Conservation (phyloP, 441 rosid species). For the Arabidopsis hybrid region DNA sequence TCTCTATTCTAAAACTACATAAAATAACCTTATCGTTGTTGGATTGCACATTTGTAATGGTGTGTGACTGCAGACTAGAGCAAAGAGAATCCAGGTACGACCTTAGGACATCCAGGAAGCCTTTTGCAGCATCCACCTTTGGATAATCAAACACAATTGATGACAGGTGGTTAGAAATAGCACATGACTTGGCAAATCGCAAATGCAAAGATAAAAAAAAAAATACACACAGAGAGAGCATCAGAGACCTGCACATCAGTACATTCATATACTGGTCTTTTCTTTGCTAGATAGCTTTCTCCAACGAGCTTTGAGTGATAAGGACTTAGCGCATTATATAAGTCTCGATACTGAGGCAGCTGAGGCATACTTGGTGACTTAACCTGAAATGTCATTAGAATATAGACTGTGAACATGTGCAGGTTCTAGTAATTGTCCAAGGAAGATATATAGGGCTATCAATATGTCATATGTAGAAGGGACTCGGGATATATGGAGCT, state of each 20-base stretch:
- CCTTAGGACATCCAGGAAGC: slow-evolving; percentile 63
- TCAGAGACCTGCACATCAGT: slow-evolving; percentile 81
- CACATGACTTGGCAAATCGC: background rate
- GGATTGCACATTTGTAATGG: slow-evolving; percentile 83
- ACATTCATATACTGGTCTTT: slow-evolving; percentile 87
- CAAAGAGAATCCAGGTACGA: slow-evolving; percentile 71
- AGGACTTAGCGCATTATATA: slow-evolving; percentile 72
- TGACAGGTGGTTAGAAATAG: slow-evolving; percentile 15
- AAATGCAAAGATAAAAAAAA: background rate
- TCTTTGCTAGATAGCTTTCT: slow-evolving; percentile 91
- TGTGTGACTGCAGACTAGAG: slow-evolving; percentile 77
- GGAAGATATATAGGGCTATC: slow-evolving; percentile 4
- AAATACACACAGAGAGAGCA: slow-evolving; percentile 25
- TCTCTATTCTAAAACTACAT: background rate
- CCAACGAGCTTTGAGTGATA: slow-evolving; percentile 92
- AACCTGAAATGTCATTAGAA: slow-evolving; percentile 54
- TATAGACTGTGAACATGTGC: slow-evolving; percentile 20
- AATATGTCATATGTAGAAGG: slow-evolving; percentile 4
- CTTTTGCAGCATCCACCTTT: slow-evolving; percentile 79
- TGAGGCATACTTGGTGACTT: slow-evolving; percentile 82
- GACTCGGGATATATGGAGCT: background rate
- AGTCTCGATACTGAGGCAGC: slow-evolving; percentile 80
- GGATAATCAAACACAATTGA: slow-evolving; percentile 20
- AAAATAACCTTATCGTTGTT: slow-evolving; percentile 78
- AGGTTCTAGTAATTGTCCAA: slow-evolving; percentile 5